Evolutionary conservation across 345 rosid species (phyloP).

Genomic region (Bretschneidera sinensis): DNA sequence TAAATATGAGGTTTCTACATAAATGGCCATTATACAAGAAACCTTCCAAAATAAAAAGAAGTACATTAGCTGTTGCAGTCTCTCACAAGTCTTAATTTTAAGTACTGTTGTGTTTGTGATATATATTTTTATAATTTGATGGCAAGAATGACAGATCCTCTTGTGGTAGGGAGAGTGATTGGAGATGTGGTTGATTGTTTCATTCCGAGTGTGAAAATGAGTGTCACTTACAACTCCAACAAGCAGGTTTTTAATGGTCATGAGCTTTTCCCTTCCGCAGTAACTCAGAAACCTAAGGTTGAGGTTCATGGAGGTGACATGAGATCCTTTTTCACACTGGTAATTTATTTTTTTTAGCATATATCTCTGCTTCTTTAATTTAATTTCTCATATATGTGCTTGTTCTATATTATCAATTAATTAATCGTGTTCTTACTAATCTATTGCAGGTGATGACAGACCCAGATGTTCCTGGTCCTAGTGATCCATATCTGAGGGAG

Average conservation of each 20-base stretch:
- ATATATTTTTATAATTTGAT: slow-evolving; percentile 12
- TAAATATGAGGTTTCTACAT: slow-evolving; percentile 24
- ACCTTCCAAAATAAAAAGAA: background rate
- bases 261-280: slow-evolving; percentile 74
- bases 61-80: background rate
- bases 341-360: slow-evolving; percentile 14
- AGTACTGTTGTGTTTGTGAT: background rate
- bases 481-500: slow-evolving; percentile 92
- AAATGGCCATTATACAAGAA: slow-evolving; percentile 5
- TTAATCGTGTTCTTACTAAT: no score
- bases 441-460: slow-evolving; percentile 79
- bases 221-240: slow-evolving; percentile 58
- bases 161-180: slow-evolving; percentile 79
- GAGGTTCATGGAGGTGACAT: slow-evolving; percentile 82
- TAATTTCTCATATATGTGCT: background rate
- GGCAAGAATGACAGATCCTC: slow-evolving; percentile 65
- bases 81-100: background rate
- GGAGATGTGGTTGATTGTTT: slow-evolving; percentile 81
- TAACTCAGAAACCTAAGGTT: slow-evolving; percentile 73
- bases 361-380: background rate
- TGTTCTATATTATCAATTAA: no score
- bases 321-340: slow-evolving; percentile 98
- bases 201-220: slow-evolving; percentile 55
- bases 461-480: slow-evolving; percentile 98
- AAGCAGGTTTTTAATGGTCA: slow-evolving; percentile 87